Conservation (phyloP, 1,284 basidiomycete species). For the Apiotrichum porosum region DNA sequence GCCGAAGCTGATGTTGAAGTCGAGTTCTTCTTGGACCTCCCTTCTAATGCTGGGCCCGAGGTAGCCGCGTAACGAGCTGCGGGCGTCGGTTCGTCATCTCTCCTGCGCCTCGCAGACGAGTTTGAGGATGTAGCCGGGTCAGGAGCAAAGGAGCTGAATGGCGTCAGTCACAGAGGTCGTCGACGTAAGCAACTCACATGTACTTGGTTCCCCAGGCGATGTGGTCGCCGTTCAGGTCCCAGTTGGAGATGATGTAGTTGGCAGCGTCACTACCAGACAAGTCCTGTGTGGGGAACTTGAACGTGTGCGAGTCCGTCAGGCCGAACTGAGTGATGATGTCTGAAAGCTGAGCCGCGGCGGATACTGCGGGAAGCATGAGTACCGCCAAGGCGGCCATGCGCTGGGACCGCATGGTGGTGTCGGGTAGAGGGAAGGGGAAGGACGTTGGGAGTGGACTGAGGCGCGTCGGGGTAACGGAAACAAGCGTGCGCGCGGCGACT, state of each 20-base stretch:
- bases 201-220: slow-evolving; percentile 30
- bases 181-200: slow-evolving; percentile 27
- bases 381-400: slow-evolving; percentile 6
- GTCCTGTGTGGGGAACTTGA: slow-evolving; percentile 25
- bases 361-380: slow-evolving; percentile 3
- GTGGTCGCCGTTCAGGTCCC: slow-evolving; percentile 28
- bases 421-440: background rate
- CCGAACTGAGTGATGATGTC: slow-evolving; percentile 9
- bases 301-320: slow-evolving; percentile 26
- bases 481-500: too few relatives aligned
- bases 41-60: background rate
- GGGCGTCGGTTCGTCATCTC: background rate
- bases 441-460: too few relatives aligned
- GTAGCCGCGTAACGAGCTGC: background rate
- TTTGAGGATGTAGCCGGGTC: slow-evolving; percentile 23
- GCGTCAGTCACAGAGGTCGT: background rate
- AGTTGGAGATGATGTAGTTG: slow-evolving; percentile 28
- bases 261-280: slow-evolving; percentile 22
- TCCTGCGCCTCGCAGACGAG: too few relatives aligned
- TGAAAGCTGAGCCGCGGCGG: slow-evolving; percentile 1
- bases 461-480: too few relatives aligned
- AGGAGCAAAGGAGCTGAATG: slow-evolving; percentile 27
- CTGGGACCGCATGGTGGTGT: background rate
- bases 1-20: slow-evolving; percentile 11
- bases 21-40: slow-evolving; percentile 1